These are phyloP conservation scores for Penicillium tannophilum DNA, from an alignment of 495 filamentous ascomycete species.

Conservation along the genomic window DNA sequence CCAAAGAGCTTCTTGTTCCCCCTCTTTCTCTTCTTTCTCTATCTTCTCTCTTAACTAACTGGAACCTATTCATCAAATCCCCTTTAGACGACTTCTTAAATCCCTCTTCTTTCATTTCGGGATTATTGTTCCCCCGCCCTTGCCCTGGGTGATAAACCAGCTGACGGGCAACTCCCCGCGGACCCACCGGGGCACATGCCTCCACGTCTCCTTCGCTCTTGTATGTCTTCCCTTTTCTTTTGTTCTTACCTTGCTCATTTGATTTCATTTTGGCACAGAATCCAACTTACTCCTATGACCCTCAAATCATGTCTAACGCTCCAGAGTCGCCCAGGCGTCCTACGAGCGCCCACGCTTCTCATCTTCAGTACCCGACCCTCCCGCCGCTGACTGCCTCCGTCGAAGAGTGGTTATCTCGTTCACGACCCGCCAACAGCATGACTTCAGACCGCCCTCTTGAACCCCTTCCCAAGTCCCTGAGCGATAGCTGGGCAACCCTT, in stretches of 20 bases:
- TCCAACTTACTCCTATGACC: constrained; percentile 1
- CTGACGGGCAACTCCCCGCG: constrained; percentile 15
- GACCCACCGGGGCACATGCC: constrained; percentile 18
- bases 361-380: constrained; percentile 48
- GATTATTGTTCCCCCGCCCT: not conserved
- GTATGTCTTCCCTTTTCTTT: constrained; percentile 2
- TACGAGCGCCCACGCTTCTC: constrained; percentile 28
- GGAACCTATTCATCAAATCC: not conserved
- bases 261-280: constrained; percentile 4
- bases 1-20: constrained; percentile 1
- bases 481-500: constrained; percentile 52
- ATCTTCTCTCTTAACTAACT: not conserved
- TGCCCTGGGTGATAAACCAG: constrained; percentile 1
- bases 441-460: constrained; percentile 34
- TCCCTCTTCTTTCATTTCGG: not conserved
- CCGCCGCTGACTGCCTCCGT: constrained; percentile 49
- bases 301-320: constrained; percentile 45
- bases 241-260: constrained; percentile 9
- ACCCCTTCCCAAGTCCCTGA: constrained; percentile 34
- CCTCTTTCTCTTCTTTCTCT: constrained; percentile 6
- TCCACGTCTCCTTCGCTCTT: not conserved
- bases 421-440: constrained; percentile 47
- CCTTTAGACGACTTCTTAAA: not conserved
- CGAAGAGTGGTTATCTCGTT: constrained; percentile 52
- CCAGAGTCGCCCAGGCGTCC: constrained; percentile 39